phyloP scores from a whole-genome alignment of 148 eudicot species.

The Silene latifolia region DNA sequence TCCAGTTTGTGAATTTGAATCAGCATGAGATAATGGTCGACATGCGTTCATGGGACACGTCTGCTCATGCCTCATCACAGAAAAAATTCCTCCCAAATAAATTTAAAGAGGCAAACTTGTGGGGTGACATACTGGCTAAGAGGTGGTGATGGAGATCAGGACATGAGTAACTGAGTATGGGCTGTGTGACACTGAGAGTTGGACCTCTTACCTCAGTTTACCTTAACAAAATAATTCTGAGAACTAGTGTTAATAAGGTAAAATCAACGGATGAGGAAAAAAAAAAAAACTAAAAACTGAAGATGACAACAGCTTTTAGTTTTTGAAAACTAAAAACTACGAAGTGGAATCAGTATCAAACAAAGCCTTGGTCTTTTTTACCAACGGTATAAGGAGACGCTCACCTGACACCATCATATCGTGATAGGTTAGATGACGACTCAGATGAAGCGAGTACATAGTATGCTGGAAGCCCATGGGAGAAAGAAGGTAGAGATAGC shows the following conservation, averaged over 20 bases:
- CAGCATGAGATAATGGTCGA: background rate
- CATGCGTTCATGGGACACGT: background rate
- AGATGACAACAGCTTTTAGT: background rate
- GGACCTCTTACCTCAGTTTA: background rate
- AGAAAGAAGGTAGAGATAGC: constrained; percentile 94
- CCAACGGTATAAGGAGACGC: constrained; percentile 3
- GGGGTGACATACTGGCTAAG: background rate
- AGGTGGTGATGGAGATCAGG: background rate
- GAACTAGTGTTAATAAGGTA: background rate
- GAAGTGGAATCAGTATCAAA: background rate
- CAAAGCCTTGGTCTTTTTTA: background rate
- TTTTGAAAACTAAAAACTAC: background rate
- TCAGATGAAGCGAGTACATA: constrained; percentile 95
- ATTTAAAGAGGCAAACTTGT: background rate
- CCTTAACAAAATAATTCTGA: background rate
- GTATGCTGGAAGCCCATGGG: constrained; percentile 96
- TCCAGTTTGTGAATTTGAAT: background rate
- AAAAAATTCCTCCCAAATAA: background rate
- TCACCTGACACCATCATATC: constrained; percentile 95
- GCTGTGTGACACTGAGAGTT: background rate
- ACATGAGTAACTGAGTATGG: background rate
- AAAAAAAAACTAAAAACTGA: background rate
- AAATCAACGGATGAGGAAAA: background rate
- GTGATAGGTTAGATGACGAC: constrained; percentile 90
- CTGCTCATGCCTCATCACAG: background rate